Conservation (phyloP, 1,139 yeast species). For the Blastobotrys serpentis region DNA sequence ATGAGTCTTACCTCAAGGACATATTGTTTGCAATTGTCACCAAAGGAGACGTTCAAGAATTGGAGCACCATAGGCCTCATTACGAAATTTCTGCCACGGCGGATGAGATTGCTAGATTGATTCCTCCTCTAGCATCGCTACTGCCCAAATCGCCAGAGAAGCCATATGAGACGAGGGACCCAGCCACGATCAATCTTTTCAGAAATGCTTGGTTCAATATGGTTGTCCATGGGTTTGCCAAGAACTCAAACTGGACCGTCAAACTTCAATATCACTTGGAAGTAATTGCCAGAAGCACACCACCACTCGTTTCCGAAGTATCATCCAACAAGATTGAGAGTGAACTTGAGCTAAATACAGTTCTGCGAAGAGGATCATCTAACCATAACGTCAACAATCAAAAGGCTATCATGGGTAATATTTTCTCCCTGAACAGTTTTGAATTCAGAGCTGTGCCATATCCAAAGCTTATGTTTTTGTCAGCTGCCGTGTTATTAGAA, state of each 20-base stretch:
- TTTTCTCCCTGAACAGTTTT: conserved; percentile 30
- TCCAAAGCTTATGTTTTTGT: conserved; percentile 83
- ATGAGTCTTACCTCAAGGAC: conserved; percentile 60
- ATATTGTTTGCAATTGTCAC: conserved; percentile 65
- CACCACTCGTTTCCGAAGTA: conserved; percentile 86
- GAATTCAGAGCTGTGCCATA: conserved; percentile 58
- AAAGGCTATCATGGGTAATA: conserved; percentile 47
- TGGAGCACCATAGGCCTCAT: conserved; percentile 81
- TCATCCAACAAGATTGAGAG: conserved; percentile 89
- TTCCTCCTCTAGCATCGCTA: conserved; percentile 73
- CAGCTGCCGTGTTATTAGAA: conserved; percentile 80
- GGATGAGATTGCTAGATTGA: conserved; percentile 62
- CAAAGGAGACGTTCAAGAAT: conserved; percentile 78
- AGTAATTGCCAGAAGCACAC: conserved; percentile 81
- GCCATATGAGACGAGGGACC: conserved; percentile 46
- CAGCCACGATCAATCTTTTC: conserved; percentile 56
- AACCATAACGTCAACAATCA: conserved; percentile 79
- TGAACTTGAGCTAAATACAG: conserved; percentile 86
- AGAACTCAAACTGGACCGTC: conserved; percentile 55
- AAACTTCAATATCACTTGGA: conserved; percentile 51
- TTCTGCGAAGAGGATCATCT: conserved; percentile 85
- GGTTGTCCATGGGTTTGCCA: conserved; percentile 85
- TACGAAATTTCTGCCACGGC: conserved; percentile 77
- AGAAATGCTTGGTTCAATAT: conserved; percentile 93
- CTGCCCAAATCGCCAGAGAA: conserved; percentile 57